A percentile compares a stretch with the other conserved stretches of the same genome.
Conservation (phyloP, 805 yeast genomes). For the Ogataea allantospora region DNA sequence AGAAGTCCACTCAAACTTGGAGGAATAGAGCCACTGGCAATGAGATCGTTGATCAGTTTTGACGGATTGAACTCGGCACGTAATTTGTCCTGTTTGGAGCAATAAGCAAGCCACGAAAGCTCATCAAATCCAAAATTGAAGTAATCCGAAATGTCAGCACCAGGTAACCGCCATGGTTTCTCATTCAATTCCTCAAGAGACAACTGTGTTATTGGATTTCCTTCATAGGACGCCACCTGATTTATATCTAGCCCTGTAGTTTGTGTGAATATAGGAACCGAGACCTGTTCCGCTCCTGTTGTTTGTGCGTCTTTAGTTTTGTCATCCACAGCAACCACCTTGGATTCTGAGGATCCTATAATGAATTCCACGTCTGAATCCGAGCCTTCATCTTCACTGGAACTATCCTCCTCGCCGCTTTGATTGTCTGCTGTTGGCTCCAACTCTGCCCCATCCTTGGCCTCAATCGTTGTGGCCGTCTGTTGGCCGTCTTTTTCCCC, state of each 20-base stretch:
- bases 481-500: constrained; percentile 23
- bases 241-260: constrained; percentile 61
- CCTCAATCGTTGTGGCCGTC: constrained; percentile 20
- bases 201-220: constrained; percentile 77
- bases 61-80: constrained; percentile 82
- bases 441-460: constrained; percentile 22
- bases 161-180: constrained; percentile 98
- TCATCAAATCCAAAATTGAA: constrained; percentile 97
- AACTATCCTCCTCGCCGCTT: constrained; percentile 22
- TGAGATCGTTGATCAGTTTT: constrained; percentile 65
- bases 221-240: constrained; percentile 70
- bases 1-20: constrained; percentile 29
- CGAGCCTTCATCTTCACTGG: constrained; percentile 39
- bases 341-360: constrained; percentile 47
- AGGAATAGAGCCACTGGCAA: constrained; percentile 36
- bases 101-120: constrained; percentile 91
- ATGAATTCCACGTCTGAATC: constrained; percentile 78
- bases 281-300: constrained; percentile 26
- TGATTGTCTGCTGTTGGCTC: constrained; percentile 28
- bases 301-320: constrained; percentile 17
- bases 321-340: constrained; percentile 17
- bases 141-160: constrained; percentile 91
- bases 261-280: constrained; percentile 34
- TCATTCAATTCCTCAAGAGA: constrained; percentile 80
- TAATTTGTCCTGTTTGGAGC: constrained; percentile 79